A percentile compares a stretch with the other conserved stretches of the same genome.
phyloP scores from a whole-genome alignment of 2,329 filamentous ascomycete genomes.

The Lecanicillium sp. region DNA sequence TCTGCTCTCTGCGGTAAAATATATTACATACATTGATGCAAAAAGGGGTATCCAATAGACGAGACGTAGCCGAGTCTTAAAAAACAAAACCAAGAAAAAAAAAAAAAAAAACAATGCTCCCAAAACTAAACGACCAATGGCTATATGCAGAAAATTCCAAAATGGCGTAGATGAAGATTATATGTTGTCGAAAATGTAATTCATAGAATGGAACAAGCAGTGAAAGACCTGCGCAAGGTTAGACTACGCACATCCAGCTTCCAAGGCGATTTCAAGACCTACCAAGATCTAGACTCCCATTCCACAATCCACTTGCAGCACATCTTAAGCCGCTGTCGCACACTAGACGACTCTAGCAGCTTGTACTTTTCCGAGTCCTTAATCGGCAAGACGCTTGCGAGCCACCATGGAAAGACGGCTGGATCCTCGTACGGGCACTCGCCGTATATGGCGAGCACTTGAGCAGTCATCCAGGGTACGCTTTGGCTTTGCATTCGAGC shows the following conservation, averaged over 20 bases:
- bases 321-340: slow-evolving; percentile 75
- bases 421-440: slow-evolving; percentile 64
- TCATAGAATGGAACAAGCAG: neutral
- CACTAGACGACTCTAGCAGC: slow-evolving; percentile 63
- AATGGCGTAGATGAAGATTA: no score
- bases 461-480: slow-evolving; percentile 65
- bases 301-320: slow-evolving; percentile 70
- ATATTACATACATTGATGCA: no score
- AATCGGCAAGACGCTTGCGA: slow-evolving; percentile 73
- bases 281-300: slow-evolving; percentile 65
- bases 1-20: no score
- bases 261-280: no score
- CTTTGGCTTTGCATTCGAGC: slow-evolving; percentile 58
- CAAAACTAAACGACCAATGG: no score
- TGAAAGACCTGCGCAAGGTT: neutral
- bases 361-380: slow-evolving; percentile 72
- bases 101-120: neutral
- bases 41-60: no score
- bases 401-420: slow-evolving; percentile 80
- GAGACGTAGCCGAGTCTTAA: no score
- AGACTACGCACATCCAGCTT: neutral
- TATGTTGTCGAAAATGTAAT: no score
- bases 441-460: slow-evolving; percentile 67
- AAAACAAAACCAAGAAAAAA: no score
- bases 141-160: no score